These are phyloP conservation scores for Nicotiana attenuata DNA, from an alignment of 257 asterid species.

Conservation along the genomic window DNA sequence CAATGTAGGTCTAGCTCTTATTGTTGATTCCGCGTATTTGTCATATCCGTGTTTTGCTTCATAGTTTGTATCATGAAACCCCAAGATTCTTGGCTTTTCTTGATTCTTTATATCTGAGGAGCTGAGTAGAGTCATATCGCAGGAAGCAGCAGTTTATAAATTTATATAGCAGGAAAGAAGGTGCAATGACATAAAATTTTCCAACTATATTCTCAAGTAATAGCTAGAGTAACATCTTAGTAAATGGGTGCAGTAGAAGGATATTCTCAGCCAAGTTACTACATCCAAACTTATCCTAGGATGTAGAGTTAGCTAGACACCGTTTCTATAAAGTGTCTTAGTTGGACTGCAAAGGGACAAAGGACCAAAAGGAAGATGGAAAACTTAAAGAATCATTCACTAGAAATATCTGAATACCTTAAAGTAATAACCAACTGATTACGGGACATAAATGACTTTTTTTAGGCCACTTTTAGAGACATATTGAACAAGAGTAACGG, in stretches of 20 bases:
- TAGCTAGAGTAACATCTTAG: neutral
- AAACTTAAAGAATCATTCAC: neutral
- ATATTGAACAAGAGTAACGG: neutral
- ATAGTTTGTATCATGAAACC: no score
- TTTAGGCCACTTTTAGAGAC: neutral
- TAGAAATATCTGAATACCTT: neutral
- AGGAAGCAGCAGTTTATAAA: neutral
- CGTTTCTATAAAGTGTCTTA: neutral
- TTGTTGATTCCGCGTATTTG: no score
- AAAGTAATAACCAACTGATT: neutral
- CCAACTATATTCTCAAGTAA: neutral
- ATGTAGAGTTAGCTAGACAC: neutral
- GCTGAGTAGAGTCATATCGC: neutral
- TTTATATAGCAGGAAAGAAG: neutral
- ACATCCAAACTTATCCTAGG: neutral
- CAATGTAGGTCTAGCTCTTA: no score
- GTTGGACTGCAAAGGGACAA: neutral
- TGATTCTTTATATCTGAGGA: neutral
- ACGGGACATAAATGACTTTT: neutral
- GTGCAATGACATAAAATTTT: neutral
- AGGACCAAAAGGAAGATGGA: neutral
- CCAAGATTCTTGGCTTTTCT: neutral
- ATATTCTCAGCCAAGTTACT: neutral
- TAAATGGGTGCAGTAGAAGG: neutral
- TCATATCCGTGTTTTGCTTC: no score